Percentiles rank a stretch among this genome's conserved stretches.
phyloP scores from a whole-genome alignment of 139 green algal species.

The Auxenochlorella pyrenoidosa region DNA sequence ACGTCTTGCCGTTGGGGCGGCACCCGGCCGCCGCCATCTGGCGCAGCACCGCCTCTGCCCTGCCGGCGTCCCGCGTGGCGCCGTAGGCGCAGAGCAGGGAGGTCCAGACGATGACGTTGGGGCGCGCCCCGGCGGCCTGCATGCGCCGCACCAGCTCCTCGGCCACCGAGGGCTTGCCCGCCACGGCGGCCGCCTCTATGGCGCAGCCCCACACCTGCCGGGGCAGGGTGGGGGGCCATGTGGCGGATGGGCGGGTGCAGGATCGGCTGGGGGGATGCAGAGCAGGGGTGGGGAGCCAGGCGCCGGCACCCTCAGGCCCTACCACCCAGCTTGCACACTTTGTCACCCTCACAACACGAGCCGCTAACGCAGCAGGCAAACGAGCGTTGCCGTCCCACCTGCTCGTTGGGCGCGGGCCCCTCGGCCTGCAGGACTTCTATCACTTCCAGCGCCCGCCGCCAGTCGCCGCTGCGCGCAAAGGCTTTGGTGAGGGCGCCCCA shows the following conservation, averaged over 20 bases:
- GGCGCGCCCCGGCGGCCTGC: slow-evolving; percentile 61
- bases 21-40: slow-evolving; percentile 13
- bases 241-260: not conserved
- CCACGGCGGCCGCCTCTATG: slow-evolving; percentile 26
- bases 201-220: slow-evolving; percentile 22
- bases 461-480: slow-evolving; percentile 35
- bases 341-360: no score
- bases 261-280: not conserved
- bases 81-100: slow-evolving; percentile 72
- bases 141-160: slow-evolving; percentile 78
- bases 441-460: not conserved
- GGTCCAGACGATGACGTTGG: slow-evolving; percentile 77
- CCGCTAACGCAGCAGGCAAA: no score
- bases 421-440: slow-evolving; percentile 29
- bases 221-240: not conserved
- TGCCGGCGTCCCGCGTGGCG: slow-evolving; percentile 6
- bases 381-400: no score
- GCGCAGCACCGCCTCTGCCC: slow-evolving; percentile 24
- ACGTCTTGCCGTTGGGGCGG: slow-evolving; percentile 70
- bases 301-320: no score
- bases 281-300: no score
- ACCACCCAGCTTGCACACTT: no score
- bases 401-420: slow-evolving; percentile 18
- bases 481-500: slow-evolving; percentile 38
- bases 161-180: slow-evolving; percentile 9